phyloP scores from a whole-genome alignment of 2,329 filamentous ascomycete species.

The Capronia americana region DNA sequence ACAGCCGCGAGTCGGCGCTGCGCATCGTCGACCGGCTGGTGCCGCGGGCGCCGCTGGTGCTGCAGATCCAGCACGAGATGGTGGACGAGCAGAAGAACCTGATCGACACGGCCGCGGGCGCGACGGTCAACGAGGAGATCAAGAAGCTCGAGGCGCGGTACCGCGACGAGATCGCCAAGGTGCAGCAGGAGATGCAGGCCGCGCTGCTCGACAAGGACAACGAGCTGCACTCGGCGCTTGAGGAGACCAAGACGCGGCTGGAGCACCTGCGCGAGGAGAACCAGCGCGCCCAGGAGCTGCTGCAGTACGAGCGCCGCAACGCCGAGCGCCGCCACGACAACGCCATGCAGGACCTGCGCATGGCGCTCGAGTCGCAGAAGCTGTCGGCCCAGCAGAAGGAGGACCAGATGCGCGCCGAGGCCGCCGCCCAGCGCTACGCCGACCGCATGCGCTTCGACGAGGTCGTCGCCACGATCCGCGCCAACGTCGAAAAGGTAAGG shows the following conservation, averaged over 20 bases:
- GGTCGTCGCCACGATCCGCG: neutral
- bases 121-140: constrained; percentile 9
- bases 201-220: neutral
- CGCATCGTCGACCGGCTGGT: constrained; percentile 18
- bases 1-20: constrained; percentile 1
- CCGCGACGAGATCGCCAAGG: neutral
- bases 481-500: neutral
- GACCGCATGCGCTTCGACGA: neutral
- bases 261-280: neutral
- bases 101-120: constrained; percentile 22
- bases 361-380: neutral
- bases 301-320: neutral
- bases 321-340: neutral
- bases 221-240: neutral
- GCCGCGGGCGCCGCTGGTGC: neutral
- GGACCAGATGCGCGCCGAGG: constrained; percentile 1
- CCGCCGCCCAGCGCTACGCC: neutral
- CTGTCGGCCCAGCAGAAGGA: neutral
- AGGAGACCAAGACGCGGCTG: neutral
- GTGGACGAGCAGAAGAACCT: constrained; percentile 20
- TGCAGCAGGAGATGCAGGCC: neutral
- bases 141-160: constrained; percentile 1
- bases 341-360: neutral
- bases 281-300: neutral
- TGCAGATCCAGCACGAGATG: constrained; percentile 24